phyloP scores from a whole-genome alignment of 2,329 filamentous ascomycete genomes.

The Cladosporium sphaerospermum region DNA sequence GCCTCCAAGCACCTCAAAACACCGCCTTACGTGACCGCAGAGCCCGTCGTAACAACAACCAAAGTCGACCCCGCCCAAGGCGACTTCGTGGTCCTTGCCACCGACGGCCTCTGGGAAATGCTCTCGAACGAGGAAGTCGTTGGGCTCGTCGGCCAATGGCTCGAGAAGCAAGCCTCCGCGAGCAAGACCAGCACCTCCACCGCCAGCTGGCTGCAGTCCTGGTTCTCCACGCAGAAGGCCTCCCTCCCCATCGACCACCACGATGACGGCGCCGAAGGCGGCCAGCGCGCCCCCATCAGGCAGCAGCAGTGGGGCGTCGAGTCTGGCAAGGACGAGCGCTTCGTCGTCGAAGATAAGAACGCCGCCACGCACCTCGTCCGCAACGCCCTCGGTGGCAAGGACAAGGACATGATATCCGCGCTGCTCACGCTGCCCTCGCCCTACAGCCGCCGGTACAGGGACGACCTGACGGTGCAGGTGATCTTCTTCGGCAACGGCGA shows the following conservation, averaged over 20 bases:
- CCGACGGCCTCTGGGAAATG: constrained; percentile 98
- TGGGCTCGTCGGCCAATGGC: constrained; percentile 92
- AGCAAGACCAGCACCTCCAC: constrained; percentile 30
- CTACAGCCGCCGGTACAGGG: constrained; percentile 84
- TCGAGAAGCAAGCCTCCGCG: constrained; percentile 63
- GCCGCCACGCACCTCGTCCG: constrained; percentile 91
- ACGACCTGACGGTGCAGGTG: constrained; percentile 94
- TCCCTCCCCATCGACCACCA: constrained; percentile 69
- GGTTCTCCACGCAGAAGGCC: constrained; percentile 50
- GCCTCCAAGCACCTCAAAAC: constrained; percentile 75
- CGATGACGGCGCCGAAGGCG: constrained; percentile 45
- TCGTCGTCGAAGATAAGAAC: constrained; percentile 91
- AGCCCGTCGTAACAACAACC: constrained; percentile 89
- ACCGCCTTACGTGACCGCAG: constrained; percentile 93
- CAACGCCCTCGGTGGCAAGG: constrained; percentile 88
- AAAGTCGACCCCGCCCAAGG: constrained; percentile 82
- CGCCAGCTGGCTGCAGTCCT: constrained; percentile 63
- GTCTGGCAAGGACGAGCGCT: constrained; percentile 67
- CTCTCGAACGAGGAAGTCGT: constrained; percentile 97
- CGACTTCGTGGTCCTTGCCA: constrained; percentile 94
- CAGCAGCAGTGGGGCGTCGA: constrained; percentile 86
- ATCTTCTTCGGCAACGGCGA: constrained; percentile 90
- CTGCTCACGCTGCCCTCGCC: constrained; percentile 86
- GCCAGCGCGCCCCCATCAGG: constrained; percentile 81
- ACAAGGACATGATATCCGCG: constrained; percentile 88